phyloP scores from a whole-genome alignment of 169 alveolate genomes.

The Amoebophrya sp. region DNA sequence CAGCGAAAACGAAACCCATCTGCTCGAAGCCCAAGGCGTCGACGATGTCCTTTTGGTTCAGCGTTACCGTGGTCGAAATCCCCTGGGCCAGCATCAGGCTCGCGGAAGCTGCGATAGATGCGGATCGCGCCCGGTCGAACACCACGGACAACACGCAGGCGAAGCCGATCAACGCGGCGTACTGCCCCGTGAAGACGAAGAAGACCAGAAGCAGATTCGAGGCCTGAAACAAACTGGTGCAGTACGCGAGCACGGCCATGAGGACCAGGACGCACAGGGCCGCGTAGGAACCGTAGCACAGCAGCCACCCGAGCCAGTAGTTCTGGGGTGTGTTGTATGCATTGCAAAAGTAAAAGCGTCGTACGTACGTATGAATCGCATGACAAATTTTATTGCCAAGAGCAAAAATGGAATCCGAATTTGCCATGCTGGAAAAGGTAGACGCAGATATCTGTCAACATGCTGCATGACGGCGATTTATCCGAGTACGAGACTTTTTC shows the following conservation, averaged over 20 bases:
- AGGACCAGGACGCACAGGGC: not conserved
- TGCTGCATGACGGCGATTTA: too few relatives aligned
- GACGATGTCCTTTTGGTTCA: not conserved
- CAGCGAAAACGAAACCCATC: not conserved
- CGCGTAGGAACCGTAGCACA: not conserved
- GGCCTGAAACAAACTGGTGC: not conserved
- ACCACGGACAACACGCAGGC: not conserved
- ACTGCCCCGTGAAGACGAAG: not conserved
- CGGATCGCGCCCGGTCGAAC: not conserved
- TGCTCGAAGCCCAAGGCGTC: not conserved
- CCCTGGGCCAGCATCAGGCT: not conserved
- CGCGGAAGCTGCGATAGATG: not conserved
- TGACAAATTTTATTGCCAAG: too few relatives aligned
- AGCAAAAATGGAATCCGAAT: too few relatives aligned
- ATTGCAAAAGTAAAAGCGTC: too few relatives aligned
- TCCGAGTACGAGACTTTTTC: too few relatives aligned
- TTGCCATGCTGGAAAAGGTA: too few relatives aligned
- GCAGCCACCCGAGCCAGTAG: conserved; percentile 63
- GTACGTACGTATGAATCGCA: too few relatives aligned
- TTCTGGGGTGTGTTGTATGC: too few relatives aligned
- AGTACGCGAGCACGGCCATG: not conserved
- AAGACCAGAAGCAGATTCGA: not conserved
- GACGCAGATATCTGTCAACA: too few relatives aligned
- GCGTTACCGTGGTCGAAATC: not conserved
- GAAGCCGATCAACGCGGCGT: not conserved